Percentiles rank a stretch among this genome's conserved stretches.
Conservation (phyloP, 306 rosid genomes). For the Phaseolus lunatus region DNA sequence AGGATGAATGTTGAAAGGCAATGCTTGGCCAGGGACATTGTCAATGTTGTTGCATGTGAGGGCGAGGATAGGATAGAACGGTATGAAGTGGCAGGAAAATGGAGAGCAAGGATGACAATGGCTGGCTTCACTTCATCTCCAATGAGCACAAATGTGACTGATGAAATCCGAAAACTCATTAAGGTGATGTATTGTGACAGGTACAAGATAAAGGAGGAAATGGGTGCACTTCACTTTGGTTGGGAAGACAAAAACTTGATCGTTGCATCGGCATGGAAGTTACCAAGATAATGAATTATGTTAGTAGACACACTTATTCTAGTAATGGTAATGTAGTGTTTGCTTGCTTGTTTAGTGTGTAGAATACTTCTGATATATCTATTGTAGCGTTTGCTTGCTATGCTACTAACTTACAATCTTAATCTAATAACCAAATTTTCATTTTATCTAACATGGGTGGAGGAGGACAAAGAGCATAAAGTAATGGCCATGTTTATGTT, state of each 20-base stretch:
- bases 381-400: conserved; percentile 36
- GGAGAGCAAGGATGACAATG: conserved; percentile 98
- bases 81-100: conserved; percentile 95
- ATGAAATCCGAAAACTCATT: conserved; percentile 57
- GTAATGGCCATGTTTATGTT: too few relatives aligned
- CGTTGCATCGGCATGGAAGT: conserved; percentile 94
- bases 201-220: conserved; percentile 79
- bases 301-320: neutral
- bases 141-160: conserved; percentile 55
- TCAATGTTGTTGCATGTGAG: conserved; percentile 88
- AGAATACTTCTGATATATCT: conserved; percentile 1
- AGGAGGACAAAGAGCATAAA: too few relatives aligned
- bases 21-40: conserved; percentile 94
- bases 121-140: conserved; percentile 82
- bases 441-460: neutral
- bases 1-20: conserved; percentile 94
- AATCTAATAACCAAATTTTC: conserved; percentile 43
- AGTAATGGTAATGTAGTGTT: conserved; percentile 5
- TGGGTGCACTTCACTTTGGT: conserved; percentile 87
- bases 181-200: conserved; percentile 67
- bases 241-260: conserved; percentile 94
- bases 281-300: conserved; percentile 41
- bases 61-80: conserved; percentile 93
- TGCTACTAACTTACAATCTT: conserved; percentile 48
- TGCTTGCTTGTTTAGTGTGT: conserved; percentile 43